Evolutionary conservation across 768 basidiomycete genomes (phyloP).

Genomic region (Suillus americanus): DNA sequence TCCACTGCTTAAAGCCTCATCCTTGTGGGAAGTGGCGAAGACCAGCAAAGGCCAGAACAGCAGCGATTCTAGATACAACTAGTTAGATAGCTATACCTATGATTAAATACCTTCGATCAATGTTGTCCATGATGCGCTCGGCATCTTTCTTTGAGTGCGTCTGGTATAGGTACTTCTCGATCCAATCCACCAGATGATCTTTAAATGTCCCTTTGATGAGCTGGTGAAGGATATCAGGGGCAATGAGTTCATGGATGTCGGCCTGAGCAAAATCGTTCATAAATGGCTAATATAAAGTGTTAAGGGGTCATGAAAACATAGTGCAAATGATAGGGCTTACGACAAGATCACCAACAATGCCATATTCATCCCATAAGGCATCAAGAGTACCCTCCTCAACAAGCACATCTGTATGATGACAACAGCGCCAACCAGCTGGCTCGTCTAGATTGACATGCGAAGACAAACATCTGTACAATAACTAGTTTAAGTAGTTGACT

Average conservation of each 20-base stretch:
- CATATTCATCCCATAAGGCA: conserved; percentile 35
- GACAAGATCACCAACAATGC: conserved; percentile 27
- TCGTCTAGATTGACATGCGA: conserved; percentile 23
- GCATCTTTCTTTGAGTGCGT: too few species aligned
- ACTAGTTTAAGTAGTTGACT: too few species aligned
- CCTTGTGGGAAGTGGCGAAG: too few species aligned
- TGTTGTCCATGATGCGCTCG: too few species aligned
- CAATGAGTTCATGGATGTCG: conserved; percentile 33
- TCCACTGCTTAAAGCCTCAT: too few species aligned
- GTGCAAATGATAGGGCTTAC: background rate
- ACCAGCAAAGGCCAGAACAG: too few species aligned
- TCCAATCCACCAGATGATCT: too few species aligned
- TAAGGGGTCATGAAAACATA: background rate
- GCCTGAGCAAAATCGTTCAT: conserved; percentile 13
- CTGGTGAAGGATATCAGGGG: conserved; percentile 46
- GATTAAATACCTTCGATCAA: too few species aligned
- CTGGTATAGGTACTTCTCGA: too few species aligned
- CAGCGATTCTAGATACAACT: too few species aligned
- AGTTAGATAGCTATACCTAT: too few species aligned
- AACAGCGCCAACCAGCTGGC: conserved; percentile 9
- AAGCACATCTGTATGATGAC: conserved; percentile 20
- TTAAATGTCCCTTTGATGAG: background rate
- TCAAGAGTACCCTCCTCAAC: conserved; percentile 10
- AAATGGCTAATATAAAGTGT: conserved; percentile 2
- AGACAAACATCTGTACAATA: too few species aligned